Conservation (phyloP, 768 basidiomycete species). For the Lactarius vividus region DNA sequence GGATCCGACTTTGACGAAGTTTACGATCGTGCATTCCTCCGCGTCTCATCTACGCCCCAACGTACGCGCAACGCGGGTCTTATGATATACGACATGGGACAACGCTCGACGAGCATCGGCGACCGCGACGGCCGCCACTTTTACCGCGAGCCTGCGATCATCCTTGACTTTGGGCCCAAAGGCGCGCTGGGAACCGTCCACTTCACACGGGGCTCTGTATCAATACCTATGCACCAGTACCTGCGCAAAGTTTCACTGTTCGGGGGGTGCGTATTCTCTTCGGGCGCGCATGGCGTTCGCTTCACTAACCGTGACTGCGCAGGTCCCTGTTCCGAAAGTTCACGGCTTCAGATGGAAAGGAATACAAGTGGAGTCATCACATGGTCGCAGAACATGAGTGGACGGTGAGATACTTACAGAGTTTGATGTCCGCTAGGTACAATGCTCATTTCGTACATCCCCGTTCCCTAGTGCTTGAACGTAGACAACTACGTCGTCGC, state of each 20-base stretch:
- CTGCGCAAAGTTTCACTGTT: constrained; percentile 63
- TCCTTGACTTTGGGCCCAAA: constrained; percentile 59
- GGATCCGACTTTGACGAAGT: constrained; percentile 72
- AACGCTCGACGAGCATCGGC: constrained; percentile 58
- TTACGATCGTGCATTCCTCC: constrained; percentile 72
- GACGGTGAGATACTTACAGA: constrained; percentile 50
- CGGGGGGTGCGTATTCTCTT: constrained; percentile 50
- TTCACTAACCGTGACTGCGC: constrained; percentile 8
- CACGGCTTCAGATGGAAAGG: constrained; percentile 60
- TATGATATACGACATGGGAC: constrained; percentile 64
- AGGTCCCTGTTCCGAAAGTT: constrained; percentile 73
- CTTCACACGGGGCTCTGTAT: constrained; percentile 44
- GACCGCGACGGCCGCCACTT: constrained; percentile 49
- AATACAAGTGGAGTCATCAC: constrained; percentile 67
- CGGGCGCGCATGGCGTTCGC: constrained; percentile 8
- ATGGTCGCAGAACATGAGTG: constrained; percentile 62
- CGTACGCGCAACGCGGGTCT: constrained; percentile 34
- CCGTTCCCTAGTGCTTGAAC: constrained; percentile 48
- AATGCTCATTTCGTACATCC: constrained; percentile 13
- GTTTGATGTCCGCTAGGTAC: constrained; percentile 13
- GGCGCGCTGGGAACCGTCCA: constrained; percentile 59
- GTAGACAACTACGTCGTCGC: constrained; percentile 57
- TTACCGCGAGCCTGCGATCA: constrained; percentile 50
- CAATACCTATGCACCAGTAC: constrained; percentile 62
- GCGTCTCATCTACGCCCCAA: constrained; percentile 49